Evolutionary conservation across 306 rosid genomes (phyloP).

Genomic region (Vicia sativa): DNA sequence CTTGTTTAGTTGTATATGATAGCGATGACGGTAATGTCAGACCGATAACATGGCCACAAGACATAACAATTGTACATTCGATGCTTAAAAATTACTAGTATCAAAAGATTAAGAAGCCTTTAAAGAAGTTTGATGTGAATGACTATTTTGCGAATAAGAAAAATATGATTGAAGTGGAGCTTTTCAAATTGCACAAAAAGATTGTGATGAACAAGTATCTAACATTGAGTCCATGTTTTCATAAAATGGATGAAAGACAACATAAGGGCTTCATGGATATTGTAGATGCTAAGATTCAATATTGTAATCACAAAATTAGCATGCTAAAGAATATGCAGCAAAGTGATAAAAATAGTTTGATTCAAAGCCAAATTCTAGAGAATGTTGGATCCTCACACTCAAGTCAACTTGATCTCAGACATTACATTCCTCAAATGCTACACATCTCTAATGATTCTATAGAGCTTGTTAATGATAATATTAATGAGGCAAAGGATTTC

Average conservation of each 20-base stretch:
- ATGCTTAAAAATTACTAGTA: not conserved
- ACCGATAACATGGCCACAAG: too few species aligned
- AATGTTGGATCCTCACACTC: not conserved
- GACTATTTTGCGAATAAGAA: too few species aligned
- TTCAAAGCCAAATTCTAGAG: not conserved
- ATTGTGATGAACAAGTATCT: too few species aligned
- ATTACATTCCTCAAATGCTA: slow-evolving; percentile 13
- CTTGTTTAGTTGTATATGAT: slow-evolving; percentile 13
- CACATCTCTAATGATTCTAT: not conserved
- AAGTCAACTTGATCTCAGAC: not conserved
- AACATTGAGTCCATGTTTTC: too few species aligned
- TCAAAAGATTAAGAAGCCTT: not conserved
- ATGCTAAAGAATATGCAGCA: slow-evolving; percentile 24
- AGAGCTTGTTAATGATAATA: too few species aligned
- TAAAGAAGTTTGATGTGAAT: not conserved
- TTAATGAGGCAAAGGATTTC: too few species aligned
- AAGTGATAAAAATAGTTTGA: not conserved
- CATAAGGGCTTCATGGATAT: not conserved
- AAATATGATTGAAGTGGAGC: too few species aligned
- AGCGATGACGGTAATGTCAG: too few species aligned
- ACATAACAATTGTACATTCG: not conserved
- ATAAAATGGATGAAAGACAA: too few species aligned
- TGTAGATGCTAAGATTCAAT: slow-evolving; percentile 34
- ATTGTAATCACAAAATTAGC: not conserved
- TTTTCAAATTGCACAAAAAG: too few species aligned